Percentiles rank a stretch among this genome's conserved stretches.
Conservation (phyloP, 164 flowering plant genomes). For the Pachysandra terminalis region DNA sequence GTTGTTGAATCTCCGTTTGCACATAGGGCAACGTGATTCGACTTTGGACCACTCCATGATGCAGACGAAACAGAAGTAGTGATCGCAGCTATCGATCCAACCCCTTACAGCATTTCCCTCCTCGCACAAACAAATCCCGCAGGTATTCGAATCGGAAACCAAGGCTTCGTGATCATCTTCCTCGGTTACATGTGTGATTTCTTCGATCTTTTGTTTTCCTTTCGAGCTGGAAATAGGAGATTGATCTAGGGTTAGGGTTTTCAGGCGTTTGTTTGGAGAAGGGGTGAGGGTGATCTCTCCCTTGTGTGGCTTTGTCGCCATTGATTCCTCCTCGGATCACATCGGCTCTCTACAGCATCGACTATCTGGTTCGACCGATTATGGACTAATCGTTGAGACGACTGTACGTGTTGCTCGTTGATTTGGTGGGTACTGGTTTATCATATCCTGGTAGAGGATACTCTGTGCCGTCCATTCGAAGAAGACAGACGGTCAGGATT, state of each 20-base stretch:
- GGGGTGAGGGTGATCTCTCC: neutral
- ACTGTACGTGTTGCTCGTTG: no score
- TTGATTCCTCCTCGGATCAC: neutral
- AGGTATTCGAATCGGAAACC: slow-evolving; percentile 18
- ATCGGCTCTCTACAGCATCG: no score
- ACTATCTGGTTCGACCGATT: no score
- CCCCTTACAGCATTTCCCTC: slow-evolving; percentile 53
- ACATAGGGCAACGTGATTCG: slow-evolving; percentile 78
- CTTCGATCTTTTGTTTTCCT: slow-evolving; percentile 22
- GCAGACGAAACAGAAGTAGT: slow-evolving; percentile 80
- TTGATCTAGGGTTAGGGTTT: slow-evolving; percentile 24
- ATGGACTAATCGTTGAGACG: no score
- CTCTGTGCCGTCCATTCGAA: no score
- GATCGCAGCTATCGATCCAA: slow-evolving; percentile 65
- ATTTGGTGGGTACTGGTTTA: no score
- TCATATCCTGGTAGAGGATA: no score
- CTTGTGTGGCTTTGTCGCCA: slow-evolving; percentile 16
- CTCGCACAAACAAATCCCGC: slow-evolving; percentile 64
- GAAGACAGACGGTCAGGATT: no score
- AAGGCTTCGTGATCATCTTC: neutral
- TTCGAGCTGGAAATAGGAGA: slow-evolving; percentile 12
- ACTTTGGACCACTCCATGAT: slow-evolving; percentile 88
- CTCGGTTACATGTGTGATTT: neutral
- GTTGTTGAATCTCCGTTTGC: slow-evolving; percentile 59
- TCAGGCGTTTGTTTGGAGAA: slow-evolving; percentile 32